Evolutionary conservation across 441 rosid genomes (phyloP).

Genomic region (California macrophylla): DNA sequence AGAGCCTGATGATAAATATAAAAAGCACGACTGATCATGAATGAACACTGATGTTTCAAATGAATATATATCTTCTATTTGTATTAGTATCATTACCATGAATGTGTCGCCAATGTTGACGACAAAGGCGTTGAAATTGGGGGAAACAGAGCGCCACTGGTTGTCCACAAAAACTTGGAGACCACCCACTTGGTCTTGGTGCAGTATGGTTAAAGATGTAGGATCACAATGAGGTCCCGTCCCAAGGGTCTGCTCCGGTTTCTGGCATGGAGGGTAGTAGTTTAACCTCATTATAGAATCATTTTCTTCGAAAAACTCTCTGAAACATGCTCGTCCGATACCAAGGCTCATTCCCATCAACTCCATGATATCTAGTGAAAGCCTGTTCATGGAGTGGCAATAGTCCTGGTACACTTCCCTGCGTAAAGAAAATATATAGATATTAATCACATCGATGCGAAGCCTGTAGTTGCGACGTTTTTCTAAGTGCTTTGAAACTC

Average conservation of each 20-base stretch:
- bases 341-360: slow-evolving; percentile 72
- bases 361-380: slow-evolving; percentile 88
- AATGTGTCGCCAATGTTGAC: slow-evolving; percentile 96
- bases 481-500: too few relatives aligned
- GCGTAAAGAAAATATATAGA: not conserved
- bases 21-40: not conserved
- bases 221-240: slow-evolving; percentile 99
- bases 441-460: too few relatives aligned
- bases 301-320: slow-evolving; percentile 61
- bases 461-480: too few relatives aligned
- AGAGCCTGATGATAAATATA: slow-evolving; percentile 72
- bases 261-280: slow-evolving; percentile 89
- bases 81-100: slow-evolving; percentile 73
- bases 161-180: slow-evolving; percentile 84
- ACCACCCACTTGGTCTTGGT: slow-evolving; percentile 85
- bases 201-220: slow-evolving; percentile 90
- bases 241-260: slow-evolving; percentile 84
- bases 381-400: slow-evolving; percentile 66
- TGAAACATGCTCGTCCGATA: slow-evolving; percentile 37
- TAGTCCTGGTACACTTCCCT: slow-evolving; percentile 77
- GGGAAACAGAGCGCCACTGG: slow-evolving; percentile 70
- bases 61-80: too few relatives aligned
- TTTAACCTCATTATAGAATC: slow-evolving; percentile 96
- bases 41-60: too few relatives aligned
- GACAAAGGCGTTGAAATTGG: slow-evolving; percentile 67